Evolutionary conservation across 2,329 filamentous ascomycete genomes (phyloP).

Genomic region (Aspergillus puulaauensis): DNA sequence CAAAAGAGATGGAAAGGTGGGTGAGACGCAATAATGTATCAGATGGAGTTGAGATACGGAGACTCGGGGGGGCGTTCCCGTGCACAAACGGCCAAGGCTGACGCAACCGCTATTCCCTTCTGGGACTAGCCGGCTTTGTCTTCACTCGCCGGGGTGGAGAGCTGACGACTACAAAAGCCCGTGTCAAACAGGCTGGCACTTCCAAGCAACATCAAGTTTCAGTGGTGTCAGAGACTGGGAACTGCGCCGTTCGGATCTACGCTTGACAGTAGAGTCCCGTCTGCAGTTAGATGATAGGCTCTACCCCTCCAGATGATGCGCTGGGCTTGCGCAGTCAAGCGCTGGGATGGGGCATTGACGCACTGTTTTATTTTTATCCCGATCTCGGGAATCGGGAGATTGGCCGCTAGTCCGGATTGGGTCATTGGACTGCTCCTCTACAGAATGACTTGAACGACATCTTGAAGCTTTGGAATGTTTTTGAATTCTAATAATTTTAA

Average conservation of each 20-base stretch:
- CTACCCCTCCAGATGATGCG: not conserved
- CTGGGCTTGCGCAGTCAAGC: not conserved
- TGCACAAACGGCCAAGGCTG: slow-evolving; percentile 1
- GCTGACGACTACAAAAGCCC: slow-evolving; percentile 4
- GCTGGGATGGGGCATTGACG: not conserved
- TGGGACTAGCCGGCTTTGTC: not conserved
- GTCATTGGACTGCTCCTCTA: not conserved
- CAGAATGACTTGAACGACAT: no score
- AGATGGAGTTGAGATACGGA: not conserved
- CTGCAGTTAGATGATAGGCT: not conserved
- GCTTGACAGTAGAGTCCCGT: not conserved
- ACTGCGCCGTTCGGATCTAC: not conserved
- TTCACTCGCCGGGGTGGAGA: not conserved
- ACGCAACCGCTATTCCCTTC: not conserved
- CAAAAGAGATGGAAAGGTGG: not conserved
- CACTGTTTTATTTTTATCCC: not conserved
- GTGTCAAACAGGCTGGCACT: not conserved
- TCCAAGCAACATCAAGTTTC: not conserved
- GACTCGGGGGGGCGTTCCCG: not conserved
- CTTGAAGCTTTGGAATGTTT: not conserved
- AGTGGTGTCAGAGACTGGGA: not conserved
- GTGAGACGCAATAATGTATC: not conserved
- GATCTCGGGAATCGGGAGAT: not conserved
- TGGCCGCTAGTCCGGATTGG: not conserved
- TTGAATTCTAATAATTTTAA: not conserved